Conservation (phyloP, 2,329 filamentous ascomycete genomes). For the Microcera coccophila region DNA sequence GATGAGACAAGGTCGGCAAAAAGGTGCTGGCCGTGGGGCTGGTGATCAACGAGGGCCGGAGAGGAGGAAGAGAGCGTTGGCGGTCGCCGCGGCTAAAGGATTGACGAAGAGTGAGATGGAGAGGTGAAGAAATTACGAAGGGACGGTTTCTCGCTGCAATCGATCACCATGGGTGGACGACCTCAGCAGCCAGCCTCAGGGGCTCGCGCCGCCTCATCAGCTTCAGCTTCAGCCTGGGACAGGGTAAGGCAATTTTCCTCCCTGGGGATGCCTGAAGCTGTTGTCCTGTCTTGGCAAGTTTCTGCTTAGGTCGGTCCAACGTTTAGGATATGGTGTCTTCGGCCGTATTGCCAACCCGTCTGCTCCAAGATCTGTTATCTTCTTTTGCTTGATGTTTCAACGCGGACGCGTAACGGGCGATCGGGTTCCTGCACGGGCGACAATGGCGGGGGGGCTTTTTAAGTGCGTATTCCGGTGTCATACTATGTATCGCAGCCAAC, state of each 20-base stretch:
- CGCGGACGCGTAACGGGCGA: too few species aligned
- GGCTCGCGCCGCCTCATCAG: neutral
- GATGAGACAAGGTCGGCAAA: conserved; percentile 10
- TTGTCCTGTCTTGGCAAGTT: too few species aligned
- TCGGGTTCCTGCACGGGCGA: too few species aligned
- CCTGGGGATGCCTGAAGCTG: neutral
- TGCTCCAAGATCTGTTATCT: too few species aligned
- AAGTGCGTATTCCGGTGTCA: too few species aligned
- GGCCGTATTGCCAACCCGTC: too few species aligned
- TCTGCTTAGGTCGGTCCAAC: too few species aligned
- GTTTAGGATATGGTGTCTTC: too few species aligned
- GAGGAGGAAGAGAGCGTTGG: conserved; percentile 12
- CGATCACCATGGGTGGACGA: conserved; percentile 7
- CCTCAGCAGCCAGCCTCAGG: neutral
- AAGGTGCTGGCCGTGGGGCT: conserved; percentile 8
- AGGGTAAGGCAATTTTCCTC: neutral
- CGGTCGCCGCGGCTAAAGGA: conserved; percentile 10
- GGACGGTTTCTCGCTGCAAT: conserved; percentile 14
- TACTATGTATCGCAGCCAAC: too few species aligned
- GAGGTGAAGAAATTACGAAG: conserved; percentile 7
- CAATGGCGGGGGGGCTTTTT: too few species aligned
- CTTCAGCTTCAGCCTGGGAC: neutral
- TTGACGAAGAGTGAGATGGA: conserved; percentile 18
- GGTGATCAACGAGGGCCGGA: conserved; percentile 17
- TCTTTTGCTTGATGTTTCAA: too few species aligned